These are phyloP conservation scores for Bacterosira constricta DNA, from an alignment of 108 stramenopile species.

Conservation along the genomic window DNA sequence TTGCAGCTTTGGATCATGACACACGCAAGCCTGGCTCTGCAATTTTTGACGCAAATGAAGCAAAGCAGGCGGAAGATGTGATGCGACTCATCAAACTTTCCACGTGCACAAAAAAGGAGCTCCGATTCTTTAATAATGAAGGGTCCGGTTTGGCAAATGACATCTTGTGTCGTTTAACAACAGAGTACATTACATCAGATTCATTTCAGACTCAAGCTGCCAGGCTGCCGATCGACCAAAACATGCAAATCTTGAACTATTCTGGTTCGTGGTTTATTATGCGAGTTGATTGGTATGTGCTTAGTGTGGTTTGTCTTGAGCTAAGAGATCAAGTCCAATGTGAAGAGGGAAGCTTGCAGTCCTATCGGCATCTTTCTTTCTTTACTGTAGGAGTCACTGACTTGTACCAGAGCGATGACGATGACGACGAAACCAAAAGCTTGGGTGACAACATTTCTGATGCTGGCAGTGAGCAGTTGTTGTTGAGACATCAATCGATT, in stretches of 20 bases:
- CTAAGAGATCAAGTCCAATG: slow-evolving; percentile 24
- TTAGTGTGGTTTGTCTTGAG: slow-evolving; percentile 61
- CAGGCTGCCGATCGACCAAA: slow-evolving; percentile 46
- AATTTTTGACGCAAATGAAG: not conserved
- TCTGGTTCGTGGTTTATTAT: slow-evolving; percentile 71
- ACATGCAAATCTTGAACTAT: slow-evolving; percentile 33
- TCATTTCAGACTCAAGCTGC: slow-evolving; percentile 47
- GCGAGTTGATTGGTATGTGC: slow-evolving; percentile 62
- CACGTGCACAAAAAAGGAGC: slow-evolving; percentile 43
- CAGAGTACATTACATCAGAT: slow-evolving; percentile 51
- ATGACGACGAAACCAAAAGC: slow-evolving; percentile 34
- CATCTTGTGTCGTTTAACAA: slow-evolving; percentile 49
- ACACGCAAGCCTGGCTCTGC: not conserved
- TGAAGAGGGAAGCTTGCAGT: slow-evolving; percentile 10
- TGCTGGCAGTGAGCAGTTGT: slow-evolving; percentile 56
- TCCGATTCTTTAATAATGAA: slow-evolving; percentile 63
- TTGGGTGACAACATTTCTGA: slow-evolving; percentile 40
- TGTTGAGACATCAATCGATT: slow-evolving; percentile 57
- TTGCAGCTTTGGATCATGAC: slow-evolving; percentile 34
- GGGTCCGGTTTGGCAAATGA: slow-evolving; percentile 49
- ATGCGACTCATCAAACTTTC: slow-evolving; percentile 66
- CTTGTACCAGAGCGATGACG: slow-evolving; percentile 72
- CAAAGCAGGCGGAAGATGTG: slow-evolving; percentile 51
- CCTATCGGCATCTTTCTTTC: slow-evolving; percentile 54
- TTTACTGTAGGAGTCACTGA: slow-evolving; percentile 72